Base-by-base conservation (phyloP, 2,329 filamentous ascomycete genomes). In the Sarocladium oryzae region DNA sequence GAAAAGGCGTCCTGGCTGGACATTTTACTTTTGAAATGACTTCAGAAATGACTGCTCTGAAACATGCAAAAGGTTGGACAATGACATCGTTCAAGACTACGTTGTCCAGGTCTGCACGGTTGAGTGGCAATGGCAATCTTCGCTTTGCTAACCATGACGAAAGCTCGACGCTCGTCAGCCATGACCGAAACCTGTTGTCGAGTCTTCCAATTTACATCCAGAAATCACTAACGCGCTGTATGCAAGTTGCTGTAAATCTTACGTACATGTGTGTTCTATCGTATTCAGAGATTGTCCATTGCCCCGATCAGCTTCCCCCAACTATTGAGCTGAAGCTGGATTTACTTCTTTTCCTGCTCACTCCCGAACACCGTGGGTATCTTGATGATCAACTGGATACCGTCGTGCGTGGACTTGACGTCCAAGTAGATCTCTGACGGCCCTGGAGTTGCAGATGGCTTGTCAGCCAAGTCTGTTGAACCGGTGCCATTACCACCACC, bases 341-440 rank as follows among this genome's bases (percentile, higher is more conserved):
- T 18, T 48, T 33, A 32, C 28, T 28, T 16, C 45, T 48, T 37
- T 15, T 45, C 26, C 35, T 40, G 36, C 26, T 58, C 58, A 36
- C 65, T 68, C 51, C 72, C 71, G 57, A 80, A 79, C 23, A 78
- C 72, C 2, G 76, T 80, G 21, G 77, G 77, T 53, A 80, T 80
- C 58, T 77, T 74, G 56, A 80, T 79, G 23, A 74, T 78, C 50
- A 80, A 61, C 61, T 80, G 77, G 57, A 80, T 79, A 2, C 77
- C 77, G 51, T 80, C 77, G 36, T 70, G 76, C 4, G 77, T 81
- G 30, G 76, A 79, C 61, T 77, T 78, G 53, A 81, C 75, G 56
- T 81, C 77, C 52, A 81, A 59, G 56, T 76, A 80, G 24, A 81
- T 73, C 58, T 81, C 77, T 2, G 76, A 76, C 2, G 76, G 75